These are phyloP conservation scores for Sarcodon aspratus DNA, from an alignment of 768 basidiomycete genomes.

Conservation along the genomic window DNA sequence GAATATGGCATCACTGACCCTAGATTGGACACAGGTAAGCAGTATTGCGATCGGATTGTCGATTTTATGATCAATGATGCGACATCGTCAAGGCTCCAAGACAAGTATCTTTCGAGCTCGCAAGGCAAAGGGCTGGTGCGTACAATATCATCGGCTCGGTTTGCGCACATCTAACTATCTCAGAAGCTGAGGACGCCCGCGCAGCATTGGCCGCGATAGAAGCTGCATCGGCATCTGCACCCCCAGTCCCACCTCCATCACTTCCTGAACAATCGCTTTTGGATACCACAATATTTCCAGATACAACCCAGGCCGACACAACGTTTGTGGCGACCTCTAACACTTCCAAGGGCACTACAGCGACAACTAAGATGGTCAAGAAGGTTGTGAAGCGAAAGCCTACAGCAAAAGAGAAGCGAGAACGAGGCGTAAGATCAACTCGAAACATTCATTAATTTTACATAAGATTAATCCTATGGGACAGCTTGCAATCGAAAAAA, in stretches of 20 bases:
- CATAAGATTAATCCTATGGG: not conserved
- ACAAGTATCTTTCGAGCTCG: slow-evolving; percentile 32
- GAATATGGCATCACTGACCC: slow-evolving; percentile 93
- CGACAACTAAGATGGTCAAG: slow-evolving; percentile 25
- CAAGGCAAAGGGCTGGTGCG: slow-evolving; percentile 50
- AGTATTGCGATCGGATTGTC: not conserved
- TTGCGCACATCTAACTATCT: not conserved
- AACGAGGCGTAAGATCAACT: slow-evolving; percentile 40
- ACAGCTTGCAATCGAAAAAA: slow-evolving; percentile 54
- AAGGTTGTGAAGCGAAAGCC: slow-evolving; percentile 49
- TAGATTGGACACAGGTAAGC: slow-evolving; percentile 78
- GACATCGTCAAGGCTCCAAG: slow-evolving; percentile 16
- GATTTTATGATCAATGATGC: not conserved
- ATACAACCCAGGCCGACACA: slow-evolving; percentile 17
- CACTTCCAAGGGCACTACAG: slow-evolving; percentile 26
- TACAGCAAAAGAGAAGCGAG: slow-evolving; percentile 75
- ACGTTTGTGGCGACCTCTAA: slow-evolving; percentile 26
- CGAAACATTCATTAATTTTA: not conserved
- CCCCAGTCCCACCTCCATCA: slow-evolving; percentile 17
- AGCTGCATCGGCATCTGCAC: slow-evolving; percentile 25
- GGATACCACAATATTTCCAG: slow-evolving; percentile 21
- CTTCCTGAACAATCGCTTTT: slow-evolving; percentile 11
- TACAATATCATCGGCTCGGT: not conserved
- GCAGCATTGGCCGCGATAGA: slow-evolving; percentile 51
- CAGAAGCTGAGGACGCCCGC: slow-evolving; percentile 2